Base-by-base conservation (phyloP, 345 rosid species). In the Cardamine chenopodiifolia region DNA sequence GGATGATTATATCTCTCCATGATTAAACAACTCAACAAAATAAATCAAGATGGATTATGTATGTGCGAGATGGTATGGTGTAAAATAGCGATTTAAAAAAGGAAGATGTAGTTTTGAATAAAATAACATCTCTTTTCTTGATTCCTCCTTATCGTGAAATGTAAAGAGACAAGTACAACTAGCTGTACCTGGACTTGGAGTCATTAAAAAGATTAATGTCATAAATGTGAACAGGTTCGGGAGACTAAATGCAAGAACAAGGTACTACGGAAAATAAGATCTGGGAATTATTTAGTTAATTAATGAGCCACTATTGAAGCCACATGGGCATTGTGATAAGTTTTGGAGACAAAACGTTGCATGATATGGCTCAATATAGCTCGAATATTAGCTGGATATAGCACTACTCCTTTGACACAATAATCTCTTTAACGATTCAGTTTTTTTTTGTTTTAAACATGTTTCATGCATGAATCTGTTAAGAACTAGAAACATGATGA, bases 251-350 rank as follows among this genome's bases (percentile, higher is more conserved):
- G 71, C 45, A 70, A 57, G 18, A 76, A 61, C 60, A 71, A 71
- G 76, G 76, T 71, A 77, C 76, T 57, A 77, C 48, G 68, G 67
- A 77, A 64, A 71, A 57, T 57, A 71, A 71, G 68, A 77, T 71
- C 72, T 65, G 39, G 11, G 45, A 63, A 47, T 68, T 59, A 75
- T 57, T 59, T 13, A 23, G 57, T 55, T 75, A 65, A 57, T 70
- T 7, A 71, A 71, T 71, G 66, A 70, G 47, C 60, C 71, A 70
- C 71, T 77, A 56, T 56, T 49, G 72, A 64, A 57, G 39, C 63
- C 79, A 78, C 77, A 72, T 78, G 81, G 62, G 68, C 8, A 8
- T 78, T 78, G 73, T 58, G 77, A 71, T 78, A 66, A 39, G 73
- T 59, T 71, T 78, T 58, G 48, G 77, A 59, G 81, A 78, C 81